These are phyloP conservation scores for Phytopythium vexans DNA, from an alignment of 352 stramenopile genomes.

Conservation along the genomic window DNA sequence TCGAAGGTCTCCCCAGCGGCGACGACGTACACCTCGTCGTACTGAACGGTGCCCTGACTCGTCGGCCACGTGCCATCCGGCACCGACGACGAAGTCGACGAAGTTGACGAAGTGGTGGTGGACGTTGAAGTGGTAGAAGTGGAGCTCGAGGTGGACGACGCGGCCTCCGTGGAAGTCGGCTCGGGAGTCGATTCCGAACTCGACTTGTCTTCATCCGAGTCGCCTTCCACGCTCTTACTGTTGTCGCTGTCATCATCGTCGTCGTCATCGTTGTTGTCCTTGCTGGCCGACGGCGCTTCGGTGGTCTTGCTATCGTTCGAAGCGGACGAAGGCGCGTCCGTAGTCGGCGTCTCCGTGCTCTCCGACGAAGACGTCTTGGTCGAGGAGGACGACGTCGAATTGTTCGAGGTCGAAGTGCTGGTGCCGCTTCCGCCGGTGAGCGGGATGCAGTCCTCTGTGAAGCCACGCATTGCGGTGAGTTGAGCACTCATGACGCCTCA, in stretches of 20 bases:
- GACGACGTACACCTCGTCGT: conserved; percentile 26
- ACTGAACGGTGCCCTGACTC: conserved; percentile 22
- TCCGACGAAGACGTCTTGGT: no score
- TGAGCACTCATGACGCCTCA: no score
- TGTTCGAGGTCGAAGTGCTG: no score
- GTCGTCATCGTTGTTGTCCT: conserved; percentile 1
- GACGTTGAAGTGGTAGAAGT: not conserved
- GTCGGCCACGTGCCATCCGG: conserved; percentile 19
- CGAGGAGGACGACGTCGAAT: not conserved
- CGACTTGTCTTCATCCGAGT: no score
- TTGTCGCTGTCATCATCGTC: not conserved
- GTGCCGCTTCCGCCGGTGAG: no score
- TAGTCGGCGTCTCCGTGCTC: no score
- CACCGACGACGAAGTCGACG: conserved; percentile 3
- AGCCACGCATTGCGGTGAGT: no score
- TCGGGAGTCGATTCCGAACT: conserved; percentile 1
- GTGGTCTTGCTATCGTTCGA: not conserved
- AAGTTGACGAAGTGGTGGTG: not conserved
- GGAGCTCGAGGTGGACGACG: not conserved
- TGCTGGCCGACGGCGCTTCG: not conserved
- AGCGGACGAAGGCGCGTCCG: no score
- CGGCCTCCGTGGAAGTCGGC: not conserved
- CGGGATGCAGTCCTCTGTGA: no score
- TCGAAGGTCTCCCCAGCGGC: conserved; percentile 25
- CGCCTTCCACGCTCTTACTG: not conserved